Percentiles rank a stretch among this genome's conserved stretches.
These are phyloP conservation scores for Phytophthora pini DNA, from an alignment of 352 stramenopile genomes.

Conservation along the genomic window DNA sequence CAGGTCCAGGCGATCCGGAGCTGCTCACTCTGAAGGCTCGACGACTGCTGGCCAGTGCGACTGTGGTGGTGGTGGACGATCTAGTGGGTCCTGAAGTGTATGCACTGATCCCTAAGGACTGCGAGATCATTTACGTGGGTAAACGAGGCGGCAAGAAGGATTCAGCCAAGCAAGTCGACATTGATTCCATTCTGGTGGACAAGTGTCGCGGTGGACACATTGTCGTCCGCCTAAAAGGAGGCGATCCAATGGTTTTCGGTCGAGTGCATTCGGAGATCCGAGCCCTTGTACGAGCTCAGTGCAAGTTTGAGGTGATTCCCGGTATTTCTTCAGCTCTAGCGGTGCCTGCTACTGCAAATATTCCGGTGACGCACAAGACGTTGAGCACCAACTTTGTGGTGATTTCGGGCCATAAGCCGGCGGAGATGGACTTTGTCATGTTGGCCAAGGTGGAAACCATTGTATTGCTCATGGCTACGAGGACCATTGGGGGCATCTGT, in stretches of 20 bases:
- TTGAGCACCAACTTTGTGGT: conserved; percentile 71
- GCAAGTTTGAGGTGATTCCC: conserved; percentile 68
- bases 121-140: conserved; percentile 70
- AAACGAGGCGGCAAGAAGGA: conserved; percentile 74
- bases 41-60: conserved; percentile 54
- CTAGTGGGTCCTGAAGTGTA: conserved; percentile 68
- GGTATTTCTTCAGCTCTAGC: conserved; percentile 74
- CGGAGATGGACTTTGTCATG: conserved; percentile 66
- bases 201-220: conserved; percentile 59
- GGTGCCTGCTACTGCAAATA: conserved; percentile 63
- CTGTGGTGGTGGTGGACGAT: conserved; percentile 69
- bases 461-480: conserved; percentile 66
- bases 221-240: conserved; percentile 74
- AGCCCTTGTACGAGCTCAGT: conserved; percentile 49
- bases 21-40: conserved; percentile 66
- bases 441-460: conserved; percentile 61
- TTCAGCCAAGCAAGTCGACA: conserved; percentile 71
- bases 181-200: conserved; percentile 64
- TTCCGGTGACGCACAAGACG: conserved; percentile 76
- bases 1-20: conserved; percentile 59
- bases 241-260: conserved; percentile 78
- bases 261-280: conserved; percentile 79
- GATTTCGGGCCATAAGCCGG: conserved; percentile 69
- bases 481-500: conserved; percentile 59
- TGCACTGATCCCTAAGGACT: conserved; percentile 57